phyloP scores from a whole-genome alignment of 2,329 filamentous ascomycete species.

The Penicillium thymicola region DNA sequence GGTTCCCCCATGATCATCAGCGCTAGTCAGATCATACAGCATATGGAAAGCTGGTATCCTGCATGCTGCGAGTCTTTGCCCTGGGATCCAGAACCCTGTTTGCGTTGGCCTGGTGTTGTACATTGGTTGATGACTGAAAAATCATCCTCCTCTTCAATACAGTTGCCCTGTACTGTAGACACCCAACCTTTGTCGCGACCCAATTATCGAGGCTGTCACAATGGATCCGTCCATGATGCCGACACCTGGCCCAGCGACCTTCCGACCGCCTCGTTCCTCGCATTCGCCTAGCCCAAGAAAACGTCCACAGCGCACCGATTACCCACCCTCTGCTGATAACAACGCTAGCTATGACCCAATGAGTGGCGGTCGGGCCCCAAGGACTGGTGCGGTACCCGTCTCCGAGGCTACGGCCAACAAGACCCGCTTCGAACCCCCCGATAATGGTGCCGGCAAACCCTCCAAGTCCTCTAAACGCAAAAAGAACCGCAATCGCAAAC shows the following conservation, averaged over 20 bases:
- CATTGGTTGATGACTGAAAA: slow-evolving; percentile 7
- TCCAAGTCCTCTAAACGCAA: slow-evolving; percentile 43
- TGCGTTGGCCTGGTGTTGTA: neutral
- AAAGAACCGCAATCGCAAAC: slow-evolving; percentile 75
- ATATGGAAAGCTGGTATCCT: slow-evolving; percentile 2
- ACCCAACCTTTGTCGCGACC: neutral
- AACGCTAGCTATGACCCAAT: slow-evolving; percentile 21
- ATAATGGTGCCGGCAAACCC: slow-evolving; percentile 18
- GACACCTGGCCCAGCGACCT: slow-evolving; percentile 4
- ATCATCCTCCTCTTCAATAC: neutral
- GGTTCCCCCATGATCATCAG: slow-evolving; percentile 5
- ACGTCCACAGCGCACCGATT: slow-evolving; percentile 15
- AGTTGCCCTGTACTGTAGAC: neutral
- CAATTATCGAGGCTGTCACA: neutral
- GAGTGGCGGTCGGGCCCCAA: slow-evolving; percentile 12
- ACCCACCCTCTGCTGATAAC: slow-evolving; percentile 20
- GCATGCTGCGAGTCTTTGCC: neutral
- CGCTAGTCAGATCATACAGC: slow-evolving; percentile 6
- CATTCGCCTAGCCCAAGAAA: slow-evolving; percentile 14
- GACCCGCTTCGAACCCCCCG: slow-evolving; percentile 22
- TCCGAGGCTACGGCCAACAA: slow-evolving; percentile 16
- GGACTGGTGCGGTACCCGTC: slow-evolving; percentile 11
- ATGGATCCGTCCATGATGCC: slow-evolving; percentile 17
- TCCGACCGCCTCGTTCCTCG: slow-evolving; percentile 10
- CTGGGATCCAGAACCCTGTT: neutral